Evolutionary conservation across 495 filamentous ascomycete genomes (phyloP), one percentile per base, ranked within the genome.

Genomic region (Neurospora sp.): DNA sequence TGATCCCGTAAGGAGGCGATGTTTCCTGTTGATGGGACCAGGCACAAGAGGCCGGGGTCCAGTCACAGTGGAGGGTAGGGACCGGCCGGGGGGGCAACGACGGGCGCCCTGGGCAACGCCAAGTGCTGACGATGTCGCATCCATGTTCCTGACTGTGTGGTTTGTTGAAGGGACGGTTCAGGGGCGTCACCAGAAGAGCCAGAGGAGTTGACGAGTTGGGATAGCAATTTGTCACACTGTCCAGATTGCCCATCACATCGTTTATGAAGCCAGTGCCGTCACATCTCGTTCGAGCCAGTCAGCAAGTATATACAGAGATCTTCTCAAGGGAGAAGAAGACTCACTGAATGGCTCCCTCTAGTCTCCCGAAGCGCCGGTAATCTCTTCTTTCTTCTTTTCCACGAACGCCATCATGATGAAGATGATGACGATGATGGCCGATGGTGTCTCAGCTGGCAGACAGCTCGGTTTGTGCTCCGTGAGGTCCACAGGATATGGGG

Each of bases 91-190:
- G 72, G 37, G 72, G 38, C 40, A 38, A 70, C 62, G 69, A 72
- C 70, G 48, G 20, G 23, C 66, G 69, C 31, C 69, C 38, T 23
- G 40, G 35, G 69, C 27, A 62, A 35, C 39, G 71, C 66, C 71
- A 73, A 39, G 48, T 44, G 18, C 69, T 73, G 54, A 66, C 35
- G 23, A 72, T 37, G 66, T 37, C 70, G 37, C 69, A 72, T 62
- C 75, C 75, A 76, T 76, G 75, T 74, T 74, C 72, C 75, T 72
- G 62, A 70, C 70, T 66, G 39, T 39, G 23, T 69, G 54, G 70
- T 59, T 72, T 27, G 70, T 72, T 42, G 23, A 59, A 39, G 71
- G 10, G 27, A 66, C 54, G 54, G 27, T 35, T 66, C 54, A 66
- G 54, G 54, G 54, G 54, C 54, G 14, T 66, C 27, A 66, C 27